phyloP scores from a whole-genome alignment of 2,329 filamentous ascomycete genomes.

The Monilinia vaccinii-corymbosi region DNA sequence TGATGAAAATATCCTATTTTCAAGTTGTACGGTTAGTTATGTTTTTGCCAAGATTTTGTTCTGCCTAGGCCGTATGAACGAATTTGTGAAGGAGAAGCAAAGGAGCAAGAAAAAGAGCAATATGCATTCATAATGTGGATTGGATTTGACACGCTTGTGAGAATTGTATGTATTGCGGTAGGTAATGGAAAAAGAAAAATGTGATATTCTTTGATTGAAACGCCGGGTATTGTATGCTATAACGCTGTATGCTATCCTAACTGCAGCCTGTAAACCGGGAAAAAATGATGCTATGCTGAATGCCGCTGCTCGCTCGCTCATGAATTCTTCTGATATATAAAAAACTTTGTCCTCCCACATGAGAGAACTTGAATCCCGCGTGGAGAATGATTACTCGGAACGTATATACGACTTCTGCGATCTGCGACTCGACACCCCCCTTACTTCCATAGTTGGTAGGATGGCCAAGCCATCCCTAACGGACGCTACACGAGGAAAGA shows the following conservation, averaged over 20 bases:
- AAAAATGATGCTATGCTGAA: constrained; percentile 1
- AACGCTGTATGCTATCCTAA: constrained; percentile 13
- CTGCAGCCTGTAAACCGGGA: constrained; percentile 4
- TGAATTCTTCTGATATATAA: constrained; percentile 9
- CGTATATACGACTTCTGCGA: constrained; percentile 18
- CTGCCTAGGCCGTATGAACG: background rate
- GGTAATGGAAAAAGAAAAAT: constrained; percentile 1
- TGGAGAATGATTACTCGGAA: constrained; percentile 19
- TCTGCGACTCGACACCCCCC: constrained; percentile 18
- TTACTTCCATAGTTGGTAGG: constrained; percentile 27
- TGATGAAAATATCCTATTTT: constrained; percentile 55
- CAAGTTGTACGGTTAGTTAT: background rate
- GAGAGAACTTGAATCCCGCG: constrained; percentile 2
- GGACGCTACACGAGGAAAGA: constrained; percentile 25
- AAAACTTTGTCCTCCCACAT: constrained; percentile 11
- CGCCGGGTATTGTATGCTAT: constrained; percentile 22
- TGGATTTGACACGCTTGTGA: constrained; percentile 3
- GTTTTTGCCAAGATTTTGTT: constrained; percentile 1
- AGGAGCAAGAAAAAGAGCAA: background rate
- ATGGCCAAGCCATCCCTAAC: constrained; percentile 26
- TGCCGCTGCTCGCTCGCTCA: background rate
- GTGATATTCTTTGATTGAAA: constrained; percentile 4
- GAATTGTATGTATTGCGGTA: background rate
- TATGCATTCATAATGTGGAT: background rate
- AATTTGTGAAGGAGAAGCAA: constrained; percentile 3